Base-by-base conservation (phyloP, 495 filamentous ascomycete genomes). In the Lasiosphaeria miniovina region DNA sequence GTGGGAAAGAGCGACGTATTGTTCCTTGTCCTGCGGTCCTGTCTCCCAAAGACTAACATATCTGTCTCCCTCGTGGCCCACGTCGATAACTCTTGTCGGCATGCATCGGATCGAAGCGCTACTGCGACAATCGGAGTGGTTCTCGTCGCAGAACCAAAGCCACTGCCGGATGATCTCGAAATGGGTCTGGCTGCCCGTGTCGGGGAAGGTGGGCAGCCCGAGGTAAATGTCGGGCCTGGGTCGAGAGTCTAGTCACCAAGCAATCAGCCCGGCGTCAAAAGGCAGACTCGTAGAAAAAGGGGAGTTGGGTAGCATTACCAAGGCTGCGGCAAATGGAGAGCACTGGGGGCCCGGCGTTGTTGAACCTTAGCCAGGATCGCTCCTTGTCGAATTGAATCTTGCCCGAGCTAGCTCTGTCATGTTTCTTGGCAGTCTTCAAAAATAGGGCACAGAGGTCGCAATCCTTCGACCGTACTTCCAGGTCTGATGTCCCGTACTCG, bases 51-150 rank as follows among this genome's bases (percentile, higher is more conserved):
- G 38, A 41, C 52, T 54, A 14, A 63, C 36, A 8, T 4, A 1
- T 10, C 52, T 36, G 33, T 57, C 43, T 14, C 49, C 59, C 10
- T 33, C 12, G 17, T 15, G 41, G 52, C 65, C 66, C 0, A 68
- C 54, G 36, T 65, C 50, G 38, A 68, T 55, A 11, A 65, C 57
- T 48, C 64, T 59, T 33, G 55, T 66, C 2, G 64, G 66, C 36
- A 66, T 36, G 33, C 35, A 49, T 45, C 54, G 49, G 1, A 6
- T 3, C 6, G 59, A 36, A 32, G 43, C 12, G 11, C 31, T 43
- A 24, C 24, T 24, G 24, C 24, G 24, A 24, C 24, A 24, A 24
- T 24, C 24, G 24, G 24, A 24, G 2, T 24, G 24, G 24, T 24
- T 24, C 24, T 24, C 24, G 0, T 24, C 24, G 24, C 24, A 24